Base-by-base conservation (phyloP, 1,284 basidiomycete species). In the Pseudozyma tsukubaensis region DNA sequence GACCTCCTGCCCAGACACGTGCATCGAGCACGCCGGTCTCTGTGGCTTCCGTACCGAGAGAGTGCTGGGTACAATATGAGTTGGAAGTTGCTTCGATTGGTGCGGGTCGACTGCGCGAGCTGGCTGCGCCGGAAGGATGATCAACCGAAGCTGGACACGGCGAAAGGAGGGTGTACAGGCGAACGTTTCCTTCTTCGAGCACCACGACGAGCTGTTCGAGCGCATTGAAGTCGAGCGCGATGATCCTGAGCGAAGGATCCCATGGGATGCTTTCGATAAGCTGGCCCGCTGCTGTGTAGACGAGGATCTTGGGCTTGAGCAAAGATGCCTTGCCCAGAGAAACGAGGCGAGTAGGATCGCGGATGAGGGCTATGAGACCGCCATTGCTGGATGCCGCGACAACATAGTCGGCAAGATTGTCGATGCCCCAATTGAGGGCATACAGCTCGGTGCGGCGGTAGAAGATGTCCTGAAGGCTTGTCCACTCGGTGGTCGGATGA, bases 181-280 rank as follows among this genome's bases (percentile, higher is more conserved):
- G 89, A 83, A 97, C 97, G 10, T 89, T 88, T 16, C 96, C 96
- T 78, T 97, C 94, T 84, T 97, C 94, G 76, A 94, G 94, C 34
- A 99, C 86, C 7, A 96, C 89, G 0, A 92, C 90, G 37, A 98
- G 88, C 53, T 90, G 88, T 78, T 96, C 93, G 75, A 92, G 90
- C 14, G 86, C 72, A 0, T 92, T 92, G 91, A 93, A 94, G 32
- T 93, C 93, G 76, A 94, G 91, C 29, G 89, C 89, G 55, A 94
- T 86, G 58, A 94, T 91, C 79, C 88, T 55, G 88, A 89, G 80
- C 10, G 76, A 71, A 5, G 92, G 90, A 67, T 94, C 92, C 93
- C 93, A 95, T 91, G 82, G 80, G 29, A 87, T 78, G 50, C 82
- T 85, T 65, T 86, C 85, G 43, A 87, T 72, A 29, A 86, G 79